A percentile compares a stretch with the other conserved stretches of the same genome.
Evolutionary conservation across 768 basidiomycete genomes (phyloP).

Genomic region (Rhodotorula paludigena): DNA sequence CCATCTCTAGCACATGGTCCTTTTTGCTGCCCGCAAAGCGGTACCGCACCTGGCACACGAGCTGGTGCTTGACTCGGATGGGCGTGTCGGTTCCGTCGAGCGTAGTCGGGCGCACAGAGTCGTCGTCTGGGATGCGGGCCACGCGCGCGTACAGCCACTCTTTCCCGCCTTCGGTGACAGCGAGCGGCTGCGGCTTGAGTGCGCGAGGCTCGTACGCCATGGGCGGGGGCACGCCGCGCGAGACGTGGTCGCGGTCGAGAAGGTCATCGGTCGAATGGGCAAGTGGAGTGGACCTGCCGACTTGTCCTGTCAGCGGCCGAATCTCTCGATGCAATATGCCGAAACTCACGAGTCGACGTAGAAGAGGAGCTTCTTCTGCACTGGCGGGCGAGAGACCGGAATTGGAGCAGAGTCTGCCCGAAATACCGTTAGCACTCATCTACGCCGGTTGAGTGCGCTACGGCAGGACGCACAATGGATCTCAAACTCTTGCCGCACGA

Average conservation of each 20-base stretch:
- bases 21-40: conserved; percentile 22
- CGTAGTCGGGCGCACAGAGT: conserved; percentile 24
- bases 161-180: conserved; percentile 8
- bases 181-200: conserved; percentile 27
- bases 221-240: conserved; percentile 13
- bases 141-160: conserved; percentile 32
- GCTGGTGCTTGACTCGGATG: conserved; percentile 21
- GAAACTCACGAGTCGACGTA: conserved; percentile 26
- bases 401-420: background rate
- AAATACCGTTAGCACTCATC: no score
- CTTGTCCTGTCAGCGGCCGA: no score
- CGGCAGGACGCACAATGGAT: conserved; percentile 10
- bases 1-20: conserved; percentile 22
- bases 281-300: conserved; percentile 6
- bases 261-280: conserved; percentile 28
- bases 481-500: conserved; percentile 23
- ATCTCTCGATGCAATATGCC: background rate
- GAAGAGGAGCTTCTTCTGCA: conserved; percentile 26
- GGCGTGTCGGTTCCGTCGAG: conserved; percentile 30
- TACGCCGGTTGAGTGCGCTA: background rate
- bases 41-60: conserved; percentile 29
- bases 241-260: conserved; percentile 16
- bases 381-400: background rate
- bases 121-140: conserved; percentile 31
- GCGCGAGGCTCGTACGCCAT: conserved; percentile 28